phyloP scores from a whole-genome alignment of 2,329 filamentous ascomycete species.

The Colletotrichum australisinense region DNA sequence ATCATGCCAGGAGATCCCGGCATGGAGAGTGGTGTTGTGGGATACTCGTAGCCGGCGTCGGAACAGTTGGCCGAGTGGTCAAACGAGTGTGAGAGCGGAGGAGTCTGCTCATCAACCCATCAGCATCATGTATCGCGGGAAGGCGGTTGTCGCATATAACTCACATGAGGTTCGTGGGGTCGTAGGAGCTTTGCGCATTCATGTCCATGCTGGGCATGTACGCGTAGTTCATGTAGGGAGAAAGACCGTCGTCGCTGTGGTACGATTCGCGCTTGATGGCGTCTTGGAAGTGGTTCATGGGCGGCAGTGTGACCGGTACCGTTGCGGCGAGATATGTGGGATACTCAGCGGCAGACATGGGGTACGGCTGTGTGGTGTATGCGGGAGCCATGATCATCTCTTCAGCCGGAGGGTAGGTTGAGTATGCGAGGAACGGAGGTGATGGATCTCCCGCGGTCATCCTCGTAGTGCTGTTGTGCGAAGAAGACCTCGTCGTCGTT shows the following conservation, averaged over 20 bases:
- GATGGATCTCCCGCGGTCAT: constrained; percentile 76
- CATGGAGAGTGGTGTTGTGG: constrained; percentile 79
- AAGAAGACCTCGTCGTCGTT: constrained; percentile 76
- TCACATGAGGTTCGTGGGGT: constrained; percentile 81
- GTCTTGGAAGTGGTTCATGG: constrained; percentile 72
- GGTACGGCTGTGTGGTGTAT: constrained; percentile 62
- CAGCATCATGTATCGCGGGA: constrained; percentile 59
- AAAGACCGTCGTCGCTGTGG: constrained; percentile 69
- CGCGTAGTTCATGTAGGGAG: constrained; percentile 75
- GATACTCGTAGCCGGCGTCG: constrained; percentile 72
- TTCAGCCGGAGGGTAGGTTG: constrained; percentile 75
- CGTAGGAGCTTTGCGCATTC: constrained; percentile 70
- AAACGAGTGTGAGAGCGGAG: constrained; percentile 80
- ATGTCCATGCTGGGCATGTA: constrained; percentile 75
- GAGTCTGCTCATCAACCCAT: constrained; percentile 71
- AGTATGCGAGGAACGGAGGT: constrained; percentile 78
- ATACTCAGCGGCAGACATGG: constrained; percentile 65
- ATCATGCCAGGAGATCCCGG: constrained; percentile 72
- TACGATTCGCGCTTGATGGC: constrained; percentile 75
- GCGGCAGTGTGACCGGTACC: constrained; percentile 70
- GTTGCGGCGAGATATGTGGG: constrained; percentile 67
- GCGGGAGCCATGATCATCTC: constrained; percentile 72
- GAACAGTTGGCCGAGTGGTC: constrained; percentile 74
- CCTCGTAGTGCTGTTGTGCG: constrained; percentile 58
- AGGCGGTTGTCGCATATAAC: constrained; percentile 59